These are phyloP conservation scores for Xylaria multiplex DNA, from an alignment of 2,329 filamentous ascomycete species.

Conservation along the genomic window DNA sequence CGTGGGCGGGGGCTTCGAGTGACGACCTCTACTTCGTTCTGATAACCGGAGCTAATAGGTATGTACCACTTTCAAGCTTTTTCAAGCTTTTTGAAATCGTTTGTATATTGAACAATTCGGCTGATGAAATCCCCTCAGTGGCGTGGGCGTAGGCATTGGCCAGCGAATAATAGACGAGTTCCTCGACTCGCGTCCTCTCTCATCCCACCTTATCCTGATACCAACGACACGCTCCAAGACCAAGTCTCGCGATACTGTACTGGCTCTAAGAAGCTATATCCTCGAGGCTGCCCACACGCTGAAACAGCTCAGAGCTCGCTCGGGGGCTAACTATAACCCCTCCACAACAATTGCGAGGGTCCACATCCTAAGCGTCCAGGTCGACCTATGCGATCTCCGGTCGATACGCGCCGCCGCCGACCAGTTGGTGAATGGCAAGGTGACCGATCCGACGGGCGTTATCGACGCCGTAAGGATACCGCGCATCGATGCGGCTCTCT, in stretches of 20 bases:
- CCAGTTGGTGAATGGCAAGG: constrained; percentile 55
- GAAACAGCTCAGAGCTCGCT: constrained; percentile 51
- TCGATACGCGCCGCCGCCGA: constrained; percentile 62
- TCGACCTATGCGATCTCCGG: constrained; percentile 69
- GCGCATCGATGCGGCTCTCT: constrained; percentile 80
- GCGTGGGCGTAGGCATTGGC: constrained; percentile 85
- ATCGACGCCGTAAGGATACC: constrained; percentile 63
- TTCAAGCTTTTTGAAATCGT: background rate
- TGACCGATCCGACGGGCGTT: constrained; percentile 56
- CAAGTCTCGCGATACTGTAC: constrained; percentile 80
- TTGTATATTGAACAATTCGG: constrained; percentile 2
- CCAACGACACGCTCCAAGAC: constrained; percentile 80
- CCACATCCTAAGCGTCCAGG: constrained; percentile 66
- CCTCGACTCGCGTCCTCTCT: constrained; percentile 72
- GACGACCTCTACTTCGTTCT: constrained; percentile 49
- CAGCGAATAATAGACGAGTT: constrained; percentile 92
- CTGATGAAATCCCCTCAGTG: constrained; percentile 62
- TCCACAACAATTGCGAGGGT: constrained; percentile 60
- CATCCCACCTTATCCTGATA: constrained; percentile 79
- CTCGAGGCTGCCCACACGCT: constrained; percentile 57
- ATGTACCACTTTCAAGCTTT: constrained; percentile 29
- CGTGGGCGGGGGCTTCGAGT: constrained; percentile 47
- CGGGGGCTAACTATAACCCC: constrained; percentile 53
- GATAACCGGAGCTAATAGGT: constrained; percentile 50
- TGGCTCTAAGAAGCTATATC: constrained; percentile 71